These are phyloP conservation scores for Peterozyma xylosa DNA, from an alignment of 805 yeast species.

Conservation along the genomic window DNA sequence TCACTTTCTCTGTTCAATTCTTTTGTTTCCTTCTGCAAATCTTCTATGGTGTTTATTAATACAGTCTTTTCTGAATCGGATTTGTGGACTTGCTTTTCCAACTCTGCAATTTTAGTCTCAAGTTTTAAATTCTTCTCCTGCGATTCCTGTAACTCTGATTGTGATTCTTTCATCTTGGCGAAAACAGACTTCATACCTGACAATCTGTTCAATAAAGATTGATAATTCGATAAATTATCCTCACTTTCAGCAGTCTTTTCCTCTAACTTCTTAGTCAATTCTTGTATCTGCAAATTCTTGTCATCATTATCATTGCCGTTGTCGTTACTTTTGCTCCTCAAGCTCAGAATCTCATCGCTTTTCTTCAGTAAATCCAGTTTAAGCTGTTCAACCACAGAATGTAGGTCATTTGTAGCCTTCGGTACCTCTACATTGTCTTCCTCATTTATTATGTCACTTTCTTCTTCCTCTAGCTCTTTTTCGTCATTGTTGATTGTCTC, in stretches of 20 bases:
- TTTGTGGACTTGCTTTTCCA: constrained; percentile 15
- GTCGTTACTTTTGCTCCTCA: neutral
- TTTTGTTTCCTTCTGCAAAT: constrained; percentile 22
- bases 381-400: neutral
- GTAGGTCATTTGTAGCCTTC: neutral
- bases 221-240: constrained; percentile 51
- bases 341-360: neutral
- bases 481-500: no score
- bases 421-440: neutral
- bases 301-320: neutral
- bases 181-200: constrained; percentile 71
- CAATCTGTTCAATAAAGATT: constrained; percentile 50
- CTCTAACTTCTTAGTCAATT: constrained; percentile 22
- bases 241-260: constrained; percentile 44
- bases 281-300: constrained; percentile 1
- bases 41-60: constrained; percentile 10
- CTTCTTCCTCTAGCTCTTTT: neutral
- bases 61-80: constrained; percentile 10
- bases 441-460: neutral
- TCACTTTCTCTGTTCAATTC: constrained; percentile 50
- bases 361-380: neutral
- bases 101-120: constrained; percentile 29
- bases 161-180: constrained; percentile 65
- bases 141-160: constrained; percentile 49
- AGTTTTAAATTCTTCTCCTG: constrained; percentile 34